Conservation (phyloP, 179 eudicot genomes). For the Patellifolia procumbens region DNA sequence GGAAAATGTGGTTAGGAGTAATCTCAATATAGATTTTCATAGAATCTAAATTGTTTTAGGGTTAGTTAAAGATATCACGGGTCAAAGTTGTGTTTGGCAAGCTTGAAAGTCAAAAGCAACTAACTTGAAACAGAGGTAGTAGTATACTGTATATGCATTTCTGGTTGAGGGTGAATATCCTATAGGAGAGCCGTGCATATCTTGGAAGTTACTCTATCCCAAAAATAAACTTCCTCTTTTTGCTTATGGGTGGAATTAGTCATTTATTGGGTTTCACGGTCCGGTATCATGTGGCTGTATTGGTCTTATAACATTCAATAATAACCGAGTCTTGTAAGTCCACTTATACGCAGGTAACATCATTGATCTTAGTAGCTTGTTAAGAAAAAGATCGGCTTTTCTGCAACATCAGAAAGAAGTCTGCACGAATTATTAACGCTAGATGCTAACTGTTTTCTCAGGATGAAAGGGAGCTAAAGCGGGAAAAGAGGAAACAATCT, state of each 20-base stretch:
- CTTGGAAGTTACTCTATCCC: neutral
- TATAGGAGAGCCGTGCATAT: neutral
- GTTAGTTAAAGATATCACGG: too few species aligned
- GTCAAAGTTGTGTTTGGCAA: too few species aligned
- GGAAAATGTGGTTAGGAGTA: too few species aligned
- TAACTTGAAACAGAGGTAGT: too few species aligned
- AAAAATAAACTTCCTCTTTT: neutral
- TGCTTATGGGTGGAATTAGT: neutral
- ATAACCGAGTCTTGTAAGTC: neutral
- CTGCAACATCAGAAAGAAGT: too few species aligned
- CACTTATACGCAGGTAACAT: neutral
- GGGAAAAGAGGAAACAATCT: slow-evolving; percentile 94
- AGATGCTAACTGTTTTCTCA: slow-evolving; percentile 22
- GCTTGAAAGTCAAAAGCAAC: too few species aligned
- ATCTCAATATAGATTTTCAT: too few species aligned
- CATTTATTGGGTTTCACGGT: neutral
- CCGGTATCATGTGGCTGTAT: neutral
- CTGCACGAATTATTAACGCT: slow-evolving; percentile 4
- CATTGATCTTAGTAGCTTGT: neutral
- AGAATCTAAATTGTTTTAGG: too few species aligned
- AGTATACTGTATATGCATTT: neutral
- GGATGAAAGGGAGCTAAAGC: slow-evolving; percentile 80
- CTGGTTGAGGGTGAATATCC: neutral
- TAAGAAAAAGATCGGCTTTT: too few species aligned
- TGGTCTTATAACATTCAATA: neutral